Conservation (phyloP, 345 rosid species). For the Salix koriyanagi region DNA sequence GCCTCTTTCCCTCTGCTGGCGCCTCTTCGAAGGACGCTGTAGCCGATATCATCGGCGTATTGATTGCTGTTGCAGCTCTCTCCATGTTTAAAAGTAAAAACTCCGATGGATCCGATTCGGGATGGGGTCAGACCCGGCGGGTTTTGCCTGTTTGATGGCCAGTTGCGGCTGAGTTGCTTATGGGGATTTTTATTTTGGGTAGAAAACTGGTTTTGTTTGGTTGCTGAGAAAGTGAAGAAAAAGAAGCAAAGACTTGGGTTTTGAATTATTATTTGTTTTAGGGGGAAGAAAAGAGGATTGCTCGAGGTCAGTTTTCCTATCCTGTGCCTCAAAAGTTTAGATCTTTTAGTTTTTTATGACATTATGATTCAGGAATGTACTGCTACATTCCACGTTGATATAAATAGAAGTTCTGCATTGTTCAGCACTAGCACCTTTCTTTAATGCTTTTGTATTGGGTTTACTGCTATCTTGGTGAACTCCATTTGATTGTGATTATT, state of each 20-base stretch:
- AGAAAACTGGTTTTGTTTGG: not conserved
- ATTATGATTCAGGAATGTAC: not conserved
- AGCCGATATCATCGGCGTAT: constrained; percentile 66
- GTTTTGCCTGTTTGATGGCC: constrained; percentile 49
- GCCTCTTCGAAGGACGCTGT: constrained; percentile 78
- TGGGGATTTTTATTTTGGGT: not conserved
- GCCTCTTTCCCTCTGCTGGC: constrained; percentile 75
- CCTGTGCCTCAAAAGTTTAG: not conserved
- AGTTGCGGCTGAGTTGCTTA: not conserved
- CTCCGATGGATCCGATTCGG: constrained; percentile 11
- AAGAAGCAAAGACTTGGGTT: not conserved
- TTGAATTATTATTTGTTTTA: not conserved
- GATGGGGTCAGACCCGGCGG: constrained; percentile 33
- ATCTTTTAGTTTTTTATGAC: not conserved
- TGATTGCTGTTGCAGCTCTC: constrained; percentile 50
- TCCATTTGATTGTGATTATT: too few relatives aligned
- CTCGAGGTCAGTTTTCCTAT: constrained; percentile 12
- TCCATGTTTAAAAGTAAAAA: constrained; percentile 10
- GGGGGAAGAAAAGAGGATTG: not conserved
- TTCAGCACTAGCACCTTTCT: not conserved
- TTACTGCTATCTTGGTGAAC: too few relatives aligned
- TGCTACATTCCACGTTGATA: not conserved
- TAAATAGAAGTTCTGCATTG: not conserved
- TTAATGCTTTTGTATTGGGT: not conserved
- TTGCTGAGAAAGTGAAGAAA: constrained; percentile 8